phyloP scores from a whole-genome alignment of 129 eudicot species.

The Flaveria sonorensis region DNA sequence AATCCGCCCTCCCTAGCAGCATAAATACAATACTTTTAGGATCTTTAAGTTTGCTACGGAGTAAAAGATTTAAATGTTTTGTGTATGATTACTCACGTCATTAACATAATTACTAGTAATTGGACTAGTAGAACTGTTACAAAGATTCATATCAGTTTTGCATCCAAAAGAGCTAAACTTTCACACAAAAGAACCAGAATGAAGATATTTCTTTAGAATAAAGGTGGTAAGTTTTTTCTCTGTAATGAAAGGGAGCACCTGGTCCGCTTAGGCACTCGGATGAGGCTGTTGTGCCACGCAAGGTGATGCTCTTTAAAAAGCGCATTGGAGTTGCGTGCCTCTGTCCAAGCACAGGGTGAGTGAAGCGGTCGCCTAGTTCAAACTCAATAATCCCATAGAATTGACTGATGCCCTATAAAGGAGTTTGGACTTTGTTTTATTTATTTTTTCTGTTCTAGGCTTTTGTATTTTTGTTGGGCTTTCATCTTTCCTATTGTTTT shows the following conservation, averaged over 20 bases:
- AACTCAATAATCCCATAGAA: too few relatives aligned
- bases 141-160: not conserved
- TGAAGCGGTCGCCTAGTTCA: too few relatives aligned
- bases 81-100: not conserved
- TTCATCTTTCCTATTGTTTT: too few relatives aligned
- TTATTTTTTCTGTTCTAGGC: too few relatives aligned
- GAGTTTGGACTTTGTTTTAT: too few relatives aligned
- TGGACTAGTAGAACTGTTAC: conserved; percentile 5
- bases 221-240: not conserved
- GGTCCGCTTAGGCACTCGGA: too few relatives aligned
- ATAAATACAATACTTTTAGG: not conserved
- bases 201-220: not conserved
- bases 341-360: too few relatives aligned
- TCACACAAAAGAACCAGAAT: conserved; percentile 2
- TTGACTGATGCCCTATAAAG: too few relatives aligned
- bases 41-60: not conserved
- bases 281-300: too few relatives aligned
- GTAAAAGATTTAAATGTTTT: not conserved
- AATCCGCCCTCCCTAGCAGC: not conserved
- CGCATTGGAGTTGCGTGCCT: too few relatives aligned
- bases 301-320: too few relatives aligned
- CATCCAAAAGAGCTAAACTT: not conserved
- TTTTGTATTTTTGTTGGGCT: too few relatives aligned
- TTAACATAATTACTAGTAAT: not conserved
- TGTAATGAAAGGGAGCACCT: not conserved